Percentiles rank a stretch among this genome's conserved stretches.
Conservation (phyloP, 2,329 filamentous ascomycete genomes). For the Ilyonectria destructans region DNA sequence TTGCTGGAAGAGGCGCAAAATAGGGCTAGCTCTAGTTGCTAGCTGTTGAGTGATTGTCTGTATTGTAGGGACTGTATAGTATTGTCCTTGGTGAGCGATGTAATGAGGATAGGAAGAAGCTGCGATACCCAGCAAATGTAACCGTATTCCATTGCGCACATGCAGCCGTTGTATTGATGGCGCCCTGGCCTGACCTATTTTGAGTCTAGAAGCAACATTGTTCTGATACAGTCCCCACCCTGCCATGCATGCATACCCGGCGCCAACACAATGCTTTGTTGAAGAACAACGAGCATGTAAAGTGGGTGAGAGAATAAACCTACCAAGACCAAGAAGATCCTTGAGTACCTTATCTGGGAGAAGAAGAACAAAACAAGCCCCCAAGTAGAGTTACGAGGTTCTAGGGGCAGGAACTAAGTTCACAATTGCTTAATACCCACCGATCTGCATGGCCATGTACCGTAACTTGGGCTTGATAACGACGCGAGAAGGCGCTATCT, state of each 20-base stretch:
- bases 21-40: slow-evolving; percentile 46
- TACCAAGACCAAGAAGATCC: background rate
- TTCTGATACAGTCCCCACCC: slow-evolving; percentile 40
- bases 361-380: background rate
- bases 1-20: slow-evolving; percentile 72
- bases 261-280: slow-evolving; percentile 9
- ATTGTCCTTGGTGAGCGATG: slow-evolving; percentile 10
- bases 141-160: slow-evolving; percentile 35
- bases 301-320: background rate
- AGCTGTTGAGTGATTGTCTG: background rate
- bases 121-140: slow-evolving; percentile 40
- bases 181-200: slow-evolving; percentile 34
- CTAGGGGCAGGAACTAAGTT: background rate
- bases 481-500: slow-evolving; percentile 33
- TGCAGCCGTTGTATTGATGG: slow-evolving; percentile 29
- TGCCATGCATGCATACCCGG: slow-evolving; percentile 15
- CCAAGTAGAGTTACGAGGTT: background rate
- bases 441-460: background rate
- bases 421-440: background rate
- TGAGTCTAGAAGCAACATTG: slow-evolving; percentile 30
- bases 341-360: too few species aligned
- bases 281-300: background rate
- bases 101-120: slow-evolving; percentile 39
- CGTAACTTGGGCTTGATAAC: background rate
- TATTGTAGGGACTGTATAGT: background rate